These are phyloP conservation scores for Fomitiporia mediterranea DNA, from an alignment of 1,284 basidiomycete genomes.

Conservation along the genomic window DNA sequence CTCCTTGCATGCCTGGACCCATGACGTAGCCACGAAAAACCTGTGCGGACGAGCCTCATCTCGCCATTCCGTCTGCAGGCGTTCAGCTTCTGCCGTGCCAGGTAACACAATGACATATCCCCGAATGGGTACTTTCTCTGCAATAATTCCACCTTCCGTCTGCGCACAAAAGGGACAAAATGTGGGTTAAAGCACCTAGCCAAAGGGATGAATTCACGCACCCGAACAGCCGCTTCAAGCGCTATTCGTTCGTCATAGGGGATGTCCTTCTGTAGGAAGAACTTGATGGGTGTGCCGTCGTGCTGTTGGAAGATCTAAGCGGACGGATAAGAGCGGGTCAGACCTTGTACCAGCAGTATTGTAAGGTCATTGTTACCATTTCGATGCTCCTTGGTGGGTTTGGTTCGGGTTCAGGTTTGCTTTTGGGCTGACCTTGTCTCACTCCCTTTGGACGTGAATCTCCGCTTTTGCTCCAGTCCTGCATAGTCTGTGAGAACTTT, in stretches of 20 bases:
- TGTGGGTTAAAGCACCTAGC: neutral
- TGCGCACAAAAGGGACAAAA: slow-evolving; percentile 26
- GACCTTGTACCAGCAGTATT: neutral
- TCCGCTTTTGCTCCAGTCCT: neutral
- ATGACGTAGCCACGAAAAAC: slow-evolving; percentile 73
- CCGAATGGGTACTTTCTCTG: slow-evolving; percentile 66
- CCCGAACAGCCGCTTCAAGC: slow-evolving; percentile 63
- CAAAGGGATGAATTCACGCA: slow-evolving; percentile 33
- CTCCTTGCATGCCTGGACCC: slow-evolving; percentile 73
- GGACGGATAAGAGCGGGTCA: slow-evolving; percentile 4
- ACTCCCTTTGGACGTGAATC: neutral
- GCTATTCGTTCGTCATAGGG: slow-evolving; percentile 59
- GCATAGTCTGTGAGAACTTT: neutral
- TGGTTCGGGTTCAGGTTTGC: slow-evolving; percentile 8
- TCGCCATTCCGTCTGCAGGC: slow-evolving; percentile 65
- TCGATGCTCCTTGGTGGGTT: slow-evolving; percentile 6
- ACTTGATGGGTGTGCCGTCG: slow-evolving; percentile 61
- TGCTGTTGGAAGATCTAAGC: slow-evolving; percentile 65
- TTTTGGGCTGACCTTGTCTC: neutral
- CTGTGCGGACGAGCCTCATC: slow-evolving; percentile 62
- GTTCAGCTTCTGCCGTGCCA: slow-evolving; percentile 62
- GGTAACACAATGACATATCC: slow-evolving; percentile 70
- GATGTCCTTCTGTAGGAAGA: slow-evolving; percentile 78
- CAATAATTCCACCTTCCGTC: slow-evolving; percentile 70
- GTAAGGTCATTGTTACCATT: slow-evolving; percentile 16